Evolutionary conservation across 2,329 filamentous ascomycete species (phyloP).

Genomic region (Chaetomium strumarium): DNA sequence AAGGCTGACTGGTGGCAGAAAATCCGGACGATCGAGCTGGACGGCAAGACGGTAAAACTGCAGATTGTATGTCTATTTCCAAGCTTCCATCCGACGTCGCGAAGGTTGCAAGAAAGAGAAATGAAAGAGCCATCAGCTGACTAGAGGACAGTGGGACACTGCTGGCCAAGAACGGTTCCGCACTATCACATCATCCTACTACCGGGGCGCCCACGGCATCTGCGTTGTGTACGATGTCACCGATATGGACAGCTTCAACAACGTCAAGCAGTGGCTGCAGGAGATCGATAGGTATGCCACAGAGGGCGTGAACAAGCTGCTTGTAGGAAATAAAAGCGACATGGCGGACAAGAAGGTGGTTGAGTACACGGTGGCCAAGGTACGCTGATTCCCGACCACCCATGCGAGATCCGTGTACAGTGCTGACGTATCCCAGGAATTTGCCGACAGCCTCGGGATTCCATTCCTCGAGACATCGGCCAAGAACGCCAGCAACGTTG

Average conservation of each 20-base stretch:
- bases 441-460: conserved; percentile 96
- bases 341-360: conserved; percentile 99
- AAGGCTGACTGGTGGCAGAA: conserved; percentile 54
- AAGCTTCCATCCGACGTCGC: too few relatives aligned
- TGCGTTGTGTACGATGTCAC: conserved; percentile 99
- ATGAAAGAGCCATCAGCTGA: conserved; percentile 9
- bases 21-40: conserved; percentile 99
- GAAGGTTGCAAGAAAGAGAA: not conserved
- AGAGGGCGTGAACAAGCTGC: conserved; percentile 98
- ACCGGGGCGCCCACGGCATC: conserved; percentile 97
- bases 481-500: conserved; percentile 99
- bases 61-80: conserved; percentile 74
- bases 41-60: conserved; percentile 99
- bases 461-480: conserved; percentile 99
- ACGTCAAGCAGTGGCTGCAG: conserved; percentile 99
- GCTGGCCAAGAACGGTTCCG: conserved; percentile 99
- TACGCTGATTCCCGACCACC: conserved; percentile 38
- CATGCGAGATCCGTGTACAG: not conserved
- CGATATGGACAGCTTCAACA: conserved; percentile 99
- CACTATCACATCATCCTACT: conserved; percentile 99
- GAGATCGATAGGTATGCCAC: conserved; percentile 99
- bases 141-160: conserved; percentile 77
- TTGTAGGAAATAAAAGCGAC: conserved; percentile 99
- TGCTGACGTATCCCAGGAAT: conserved; percentile 60
- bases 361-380: conserved; percentile 99